Evolutionary conservation across 305 asterid species (phyloP), one percentile per base, ranked within the genome.

Genomic region (Petunia hybrid): DNA sequence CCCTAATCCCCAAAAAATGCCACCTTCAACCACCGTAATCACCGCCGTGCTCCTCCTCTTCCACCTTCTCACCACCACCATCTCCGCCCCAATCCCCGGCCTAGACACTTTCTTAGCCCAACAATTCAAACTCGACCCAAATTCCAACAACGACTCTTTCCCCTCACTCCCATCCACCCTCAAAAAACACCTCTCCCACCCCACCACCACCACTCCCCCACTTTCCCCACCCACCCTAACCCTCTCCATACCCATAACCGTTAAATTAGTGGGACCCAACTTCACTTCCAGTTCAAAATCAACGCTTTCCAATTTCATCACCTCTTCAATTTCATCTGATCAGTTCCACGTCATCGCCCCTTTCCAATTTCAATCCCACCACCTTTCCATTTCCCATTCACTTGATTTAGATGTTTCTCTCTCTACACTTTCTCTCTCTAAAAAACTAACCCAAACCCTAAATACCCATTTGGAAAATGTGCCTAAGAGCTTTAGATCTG

Each of bases 261-360:
- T 95, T 70, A 97, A 91, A 85, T 87, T 95, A 12, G 97, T 95
- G 2, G 99, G 99, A 1, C 66, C 92, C 79, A 80, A 92, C 48
- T 95, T 95, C 91, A n/a, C 91, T 36, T 66, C 95, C 43, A 85
- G 92, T 76, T 89, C 97, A 41, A 87, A 91, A 1, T 69, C 92
- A 74, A 86, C 86, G 57, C 90, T 95, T 75, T 77, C 92, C 59
- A 91, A 97, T 79, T 91, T 91, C 88, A 51, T 95, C 85, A 10
- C 81, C 73, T 91, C 98, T 83, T 84, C 94, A 79, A 66, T 94
- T 85, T 87, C 98, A 84, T 89, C 96, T 90, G 97, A 92, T 80
- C 89, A 71, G 83, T 95, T 89, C 96, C 98, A 92, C 87, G 97
- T 92, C 88, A 95, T 92, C 89, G 86, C 97, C 62, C 97, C 98